Conservation (phyloP, 2,329 filamentous ascomycete genomes). For the Penicillium sclerotigenum region DNA sequence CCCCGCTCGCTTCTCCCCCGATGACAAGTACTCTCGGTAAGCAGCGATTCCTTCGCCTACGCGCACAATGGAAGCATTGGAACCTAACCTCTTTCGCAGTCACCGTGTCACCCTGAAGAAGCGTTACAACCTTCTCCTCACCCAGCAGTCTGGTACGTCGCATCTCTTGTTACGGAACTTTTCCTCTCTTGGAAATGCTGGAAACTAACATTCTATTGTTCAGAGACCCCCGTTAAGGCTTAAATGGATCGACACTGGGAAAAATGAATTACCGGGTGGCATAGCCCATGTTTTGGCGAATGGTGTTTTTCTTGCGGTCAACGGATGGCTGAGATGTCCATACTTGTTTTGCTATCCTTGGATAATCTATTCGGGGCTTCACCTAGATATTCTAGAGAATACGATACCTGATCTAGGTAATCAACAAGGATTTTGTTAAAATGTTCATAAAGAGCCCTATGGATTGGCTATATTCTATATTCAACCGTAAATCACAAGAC, state of each 20-base stretch:
- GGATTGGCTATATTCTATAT: conserved; percentile 19
- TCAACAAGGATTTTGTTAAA: conserved; percentile 10
- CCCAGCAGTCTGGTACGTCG: conserved; percentile 62
- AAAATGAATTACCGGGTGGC: conserved; percentile 28
- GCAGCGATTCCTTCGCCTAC: conserved; percentile 9
- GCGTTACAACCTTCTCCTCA: conserved; percentile 82
- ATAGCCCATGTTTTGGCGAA: conserved; percentile 35
- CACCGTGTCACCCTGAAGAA: conserved; percentile 94
- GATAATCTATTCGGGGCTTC: conserved; percentile 18
- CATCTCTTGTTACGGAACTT: neutral
- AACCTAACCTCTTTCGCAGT: conserved; percentile 42
- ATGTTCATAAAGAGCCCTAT: conserved; percentile 12
- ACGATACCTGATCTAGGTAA: conserved; percentile 14
- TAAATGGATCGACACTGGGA: conserved; percentile 23
- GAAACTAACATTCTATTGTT: conserved; percentile 10
- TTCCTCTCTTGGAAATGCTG: too few relatives aligned
- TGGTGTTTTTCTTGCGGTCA: conserved; percentile 38
- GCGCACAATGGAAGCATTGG: neutral
- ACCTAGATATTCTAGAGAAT: conserved; percentile 11
- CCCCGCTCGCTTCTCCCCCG: conserved; percentile 92
- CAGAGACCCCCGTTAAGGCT: conserved; percentile 34
- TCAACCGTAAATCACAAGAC: conserved; percentile 22
- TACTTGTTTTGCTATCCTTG: conserved; percentile 18
- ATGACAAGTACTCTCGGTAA: conserved; percentile 91
- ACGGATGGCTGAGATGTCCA: conserved; percentile 26